Evolutionary conservation across 129 eudicot species (phyloP).

Genomic region (Saposhnikovia divaricata): DNA sequence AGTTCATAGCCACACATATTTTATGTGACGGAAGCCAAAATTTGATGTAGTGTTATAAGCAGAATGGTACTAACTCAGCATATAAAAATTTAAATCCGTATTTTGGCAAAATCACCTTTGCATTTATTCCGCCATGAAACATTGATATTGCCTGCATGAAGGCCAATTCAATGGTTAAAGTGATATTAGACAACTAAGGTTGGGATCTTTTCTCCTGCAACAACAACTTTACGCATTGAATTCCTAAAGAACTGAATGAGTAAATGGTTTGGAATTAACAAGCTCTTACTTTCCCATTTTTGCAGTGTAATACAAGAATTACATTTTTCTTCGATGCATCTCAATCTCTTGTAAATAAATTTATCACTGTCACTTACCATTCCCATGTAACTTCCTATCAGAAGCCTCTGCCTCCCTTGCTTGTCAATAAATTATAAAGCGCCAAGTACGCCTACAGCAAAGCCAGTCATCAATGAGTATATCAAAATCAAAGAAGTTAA

Average conservation of each 20-base stretch:
- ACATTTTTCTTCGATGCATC: background rate
- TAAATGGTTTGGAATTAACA: background rate
- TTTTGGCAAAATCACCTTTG: no score
- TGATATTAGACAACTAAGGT: background rate
- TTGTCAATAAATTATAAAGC: constrained; percentile 75
- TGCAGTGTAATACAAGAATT: background rate
- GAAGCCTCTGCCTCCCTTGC: constrained; percentile 66
- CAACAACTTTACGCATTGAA: background rate
- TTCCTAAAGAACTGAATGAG: background rate
- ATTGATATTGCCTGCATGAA: constrained; percentile 58
- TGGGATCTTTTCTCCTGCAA: background rate
- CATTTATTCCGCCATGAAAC: no score
- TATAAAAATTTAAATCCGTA: no score
- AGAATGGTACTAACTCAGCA: no score
- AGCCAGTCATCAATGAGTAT: constrained; percentile 6
- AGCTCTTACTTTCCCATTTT: background rate
- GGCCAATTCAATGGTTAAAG: constrained; percentile 3
- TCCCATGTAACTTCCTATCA: constrained; percentile 79
- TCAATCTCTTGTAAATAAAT: background rate
- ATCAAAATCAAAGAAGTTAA: background rate
- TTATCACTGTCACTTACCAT: constrained; percentile 41
- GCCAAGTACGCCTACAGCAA: constrained; percentile 61
- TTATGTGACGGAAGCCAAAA: no score
- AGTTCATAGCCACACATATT: no score
- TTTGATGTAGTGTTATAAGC: no score